These are phyloP conservation scores for Beauveria caledonica DNA, from an alignment of 2,329 filamentous ascomycete species.

Conservation along the genomic window DNA sequence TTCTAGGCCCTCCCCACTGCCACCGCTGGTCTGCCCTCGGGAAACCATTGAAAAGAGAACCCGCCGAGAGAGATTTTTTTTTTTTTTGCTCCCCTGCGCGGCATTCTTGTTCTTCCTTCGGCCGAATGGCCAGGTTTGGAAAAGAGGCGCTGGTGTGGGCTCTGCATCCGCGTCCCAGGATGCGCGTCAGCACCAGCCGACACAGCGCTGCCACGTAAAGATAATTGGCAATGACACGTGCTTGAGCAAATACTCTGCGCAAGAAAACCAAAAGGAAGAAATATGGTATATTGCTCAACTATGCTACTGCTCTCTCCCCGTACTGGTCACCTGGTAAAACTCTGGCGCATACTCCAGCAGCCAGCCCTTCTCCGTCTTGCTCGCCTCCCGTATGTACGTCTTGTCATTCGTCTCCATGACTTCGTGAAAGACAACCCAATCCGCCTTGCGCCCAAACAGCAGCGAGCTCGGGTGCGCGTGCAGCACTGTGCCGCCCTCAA, in stretches of 20 bases:
- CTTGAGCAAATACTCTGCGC: background rate
- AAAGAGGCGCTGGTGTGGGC: background rate
- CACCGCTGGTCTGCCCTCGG: background rate
- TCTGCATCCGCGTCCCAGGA: background rate
- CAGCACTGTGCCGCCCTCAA: constrained; percentile 69
- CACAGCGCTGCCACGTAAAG: too few relatives aligned
- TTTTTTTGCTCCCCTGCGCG: background rate
- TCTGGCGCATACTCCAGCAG: constrained; percentile 79
- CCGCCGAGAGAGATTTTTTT: background rate
- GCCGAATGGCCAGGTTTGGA: background rate
- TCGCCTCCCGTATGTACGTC: constrained; percentile 83
- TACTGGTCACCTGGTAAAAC: constrained; percentile 57
- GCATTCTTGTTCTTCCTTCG: background rate
- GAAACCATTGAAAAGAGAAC: background rate
- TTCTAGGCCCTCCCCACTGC: background rate
- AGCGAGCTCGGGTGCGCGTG: constrained; percentile 87
- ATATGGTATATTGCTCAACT: background rate
- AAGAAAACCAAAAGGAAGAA: background rate
- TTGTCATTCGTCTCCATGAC: constrained; percentile 84
- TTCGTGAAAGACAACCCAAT: constrained; percentile 95
- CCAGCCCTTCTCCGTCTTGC: constrained; percentile 92
- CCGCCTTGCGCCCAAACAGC: constrained; percentile 93
- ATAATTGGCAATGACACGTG: background rate
- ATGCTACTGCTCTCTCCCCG: constrained; percentile 15
- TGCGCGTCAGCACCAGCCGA: too few relatives aligned